Evolutionary conservation across 257 asterid species (phyloP), one percentile per base, ranked within the genome.

Genomic region (Fraxinus pennsylvanica): DNA sequence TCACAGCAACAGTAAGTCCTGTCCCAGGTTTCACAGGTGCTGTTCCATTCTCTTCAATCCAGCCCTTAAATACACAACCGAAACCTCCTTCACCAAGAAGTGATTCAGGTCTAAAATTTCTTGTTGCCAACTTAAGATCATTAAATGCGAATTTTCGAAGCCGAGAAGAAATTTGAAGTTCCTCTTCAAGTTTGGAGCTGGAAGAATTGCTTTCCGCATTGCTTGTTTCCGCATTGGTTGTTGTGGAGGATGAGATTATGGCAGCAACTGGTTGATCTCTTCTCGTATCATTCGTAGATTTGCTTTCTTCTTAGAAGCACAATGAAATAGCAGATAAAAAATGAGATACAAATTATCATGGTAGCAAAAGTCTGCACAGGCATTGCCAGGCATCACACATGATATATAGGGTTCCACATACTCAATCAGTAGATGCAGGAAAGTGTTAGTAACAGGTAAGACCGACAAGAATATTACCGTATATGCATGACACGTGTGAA

Each of bases 81-180:
- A 89, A 89, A 25, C 93, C 93, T 38, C 93, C 91, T 82, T 85
- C 93, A 69, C 93, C 93, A 76, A 89, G 91, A 87, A 89, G 91
- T 30, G 91, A 87, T 43, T 89, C 93, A 6, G 93, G 93, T 74
- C 93, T 84, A 69, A 89, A 89, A 73, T 89, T 89, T 78, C 93
- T 84, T 10, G 93, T 89, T 36, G 93, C 91, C 69, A 85, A 68
- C 80, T 89, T 87, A 73, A 89, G 84, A 74, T 87, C 93, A 21
- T 84, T 89, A 79, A 89, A 89, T 38, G 88, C 80, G 19, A 89
- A 89, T 77, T 87, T 89, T 39, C 91, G 87, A 76, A 89, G 88
- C 81, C 91, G 84, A 63, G 93, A 89, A 68, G 91, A 81, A 38
- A 89, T 84, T 79, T 87, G 85, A 39, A 89, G 87, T 74, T 89